phyloP scores from a whole-genome alignment of 1,139 yeast genomes.

The Geotrichum fermentans region DNA sequence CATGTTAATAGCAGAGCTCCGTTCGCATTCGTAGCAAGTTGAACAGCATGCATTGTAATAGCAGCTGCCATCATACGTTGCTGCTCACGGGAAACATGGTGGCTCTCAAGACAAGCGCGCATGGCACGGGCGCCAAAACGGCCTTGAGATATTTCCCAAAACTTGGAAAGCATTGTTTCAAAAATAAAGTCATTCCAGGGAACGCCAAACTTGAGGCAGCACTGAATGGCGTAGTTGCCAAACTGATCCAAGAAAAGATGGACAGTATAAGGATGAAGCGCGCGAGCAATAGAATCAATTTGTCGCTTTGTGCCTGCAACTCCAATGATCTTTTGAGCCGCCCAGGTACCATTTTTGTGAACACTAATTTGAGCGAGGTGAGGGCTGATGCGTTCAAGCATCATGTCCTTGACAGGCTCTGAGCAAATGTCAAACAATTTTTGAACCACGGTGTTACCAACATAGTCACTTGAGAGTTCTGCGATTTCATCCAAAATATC shows the following conservation, averaged over 20 bases:
- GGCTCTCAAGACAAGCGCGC: conserved; percentile 84
- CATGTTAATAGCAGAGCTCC: conserved; percentile 89
- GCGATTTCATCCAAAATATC: conserved; percentile 89
- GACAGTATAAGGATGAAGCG: conserved; percentile 76
- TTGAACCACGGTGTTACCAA: conserved; percentile 95
- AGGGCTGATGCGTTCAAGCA: conserved; percentile 76
- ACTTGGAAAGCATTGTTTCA: conserved; percentile 74
- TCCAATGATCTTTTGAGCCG: conserved; percentile 90
- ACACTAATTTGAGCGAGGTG: conserved; percentile 86
- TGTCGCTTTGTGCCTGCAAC: conserved; percentile 67
- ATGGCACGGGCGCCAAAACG: conserved; percentile 95
- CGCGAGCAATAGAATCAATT: conserved; percentile 59
- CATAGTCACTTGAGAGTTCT: conserved; percentile 83
- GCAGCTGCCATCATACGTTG: conserved; percentile 72
- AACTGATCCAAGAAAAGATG: conserved; percentile 90
- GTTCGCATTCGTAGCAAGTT: conserved; percentile 74
- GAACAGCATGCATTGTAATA: conserved; percentile 73
- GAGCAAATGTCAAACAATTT: conserved; percentile 73
- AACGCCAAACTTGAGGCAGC: conserved; percentile 82
- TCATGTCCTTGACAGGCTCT: conserved; percentile 67
- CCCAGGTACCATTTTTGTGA: conserved; percentile 99
- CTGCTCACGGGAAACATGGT: conserved; percentile 60
- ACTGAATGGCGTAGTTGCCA: conserved; percentile 94
- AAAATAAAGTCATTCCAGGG: conserved; percentile 88
- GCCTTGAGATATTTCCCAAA: conserved; percentile 78